Conservation (phyloP, 2,329 filamentous ascomycete species). For the Beauveria sp. region DNA sequence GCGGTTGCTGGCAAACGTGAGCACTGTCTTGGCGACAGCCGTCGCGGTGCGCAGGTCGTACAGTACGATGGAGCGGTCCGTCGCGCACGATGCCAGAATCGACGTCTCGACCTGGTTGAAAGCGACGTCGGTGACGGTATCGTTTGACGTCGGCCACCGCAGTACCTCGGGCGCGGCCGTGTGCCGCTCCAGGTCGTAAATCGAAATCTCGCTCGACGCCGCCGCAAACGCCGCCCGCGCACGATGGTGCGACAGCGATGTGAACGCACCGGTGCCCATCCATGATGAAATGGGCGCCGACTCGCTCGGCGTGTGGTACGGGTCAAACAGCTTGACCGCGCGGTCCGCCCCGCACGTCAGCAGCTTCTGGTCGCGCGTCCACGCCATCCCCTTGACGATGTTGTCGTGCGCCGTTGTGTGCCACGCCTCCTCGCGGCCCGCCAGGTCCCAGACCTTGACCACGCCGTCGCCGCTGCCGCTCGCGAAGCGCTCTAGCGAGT, state of each 20-base stretch:
- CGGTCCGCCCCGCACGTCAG: conserved; percentile 81
- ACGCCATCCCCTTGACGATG: conserved; percentile 83
- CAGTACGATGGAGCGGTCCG: conserved; percentile 78
- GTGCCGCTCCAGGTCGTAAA: conserved; percentile 80
- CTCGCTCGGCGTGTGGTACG: conserved; percentile 64
- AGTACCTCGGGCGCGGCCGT: conserved; percentile 76
- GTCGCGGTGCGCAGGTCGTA: conserved; percentile 87
- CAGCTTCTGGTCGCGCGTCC: conserved; percentile 78
- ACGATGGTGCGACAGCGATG: conserved; percentile 75
- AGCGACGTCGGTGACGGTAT: conserved; percentile 80
- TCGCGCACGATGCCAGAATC: conserved; percentile 75
- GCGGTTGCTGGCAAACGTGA: conserved; percentile 76
- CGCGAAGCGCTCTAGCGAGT: conserved; percentile 64
- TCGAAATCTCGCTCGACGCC: conserved; percentile 67
- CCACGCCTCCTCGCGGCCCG: conserved; percentile 66
- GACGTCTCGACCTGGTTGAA: conserved; percentile 96
- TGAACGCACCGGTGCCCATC: conserved; percentile 77
- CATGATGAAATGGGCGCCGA: conserved; percentile 74
- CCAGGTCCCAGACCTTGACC: conserved; percentile 84
- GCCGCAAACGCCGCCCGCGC: conserved; percentile 71
- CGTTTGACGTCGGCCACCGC: conserved; percentile 78
- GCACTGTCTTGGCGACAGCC: conserved; percentile 70
- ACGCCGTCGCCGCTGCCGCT: conserved; percentile 87
- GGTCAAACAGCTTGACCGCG: conserved; percentile 85
- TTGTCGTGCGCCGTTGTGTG: conserved; percentile 81